Evolutionary conservation across 768 basidiomycete species (phyloP), one percentile per base, ranked within the genome.

Genomic region (Auricularia heimuer): DNA sequence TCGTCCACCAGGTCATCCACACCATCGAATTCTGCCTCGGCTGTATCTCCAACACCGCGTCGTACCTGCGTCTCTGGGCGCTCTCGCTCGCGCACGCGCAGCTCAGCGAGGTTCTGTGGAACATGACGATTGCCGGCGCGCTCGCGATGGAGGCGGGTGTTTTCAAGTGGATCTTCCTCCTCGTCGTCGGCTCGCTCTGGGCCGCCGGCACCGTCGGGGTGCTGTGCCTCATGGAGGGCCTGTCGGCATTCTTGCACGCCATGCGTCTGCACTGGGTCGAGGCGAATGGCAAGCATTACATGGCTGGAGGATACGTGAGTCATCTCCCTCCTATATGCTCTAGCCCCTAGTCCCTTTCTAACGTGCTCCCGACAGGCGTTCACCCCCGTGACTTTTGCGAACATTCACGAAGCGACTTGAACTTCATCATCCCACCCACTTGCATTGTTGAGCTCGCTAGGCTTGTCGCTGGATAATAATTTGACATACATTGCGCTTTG

Each of bases 1-100:
- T 97, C 29, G 91, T 98, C 66, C 96, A 99, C 77, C 97, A 99
- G 75, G 81, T 97, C 67, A 99, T 99, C 72, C 97, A 98, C 77
- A 96, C 94, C 33, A 98, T 99, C 76, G 97, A 99, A 78, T 99
- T 98, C 77, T 99, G 97, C 74, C 85, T 99, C 39, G 97, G 96
- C 6, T 98, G 96, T 75, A 98, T 98, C 71, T 98, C 96, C 68
- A 96, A 98, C 75, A 98, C 96, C 1, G 92, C 92, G 12, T 93
- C 90, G 16, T 92, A 92, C 76, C 84, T 94, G 61, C 90, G 96
- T 73, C 81, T 99, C 45, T 98, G 96, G 96, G 97, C 97, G 21
- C 83, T 99, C 6, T 99, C 97, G 33, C 83, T 99, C 62, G 97
- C 97, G 11, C 97, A 99, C 77, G 94, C 97, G 21, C 97, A 98